Evolutionary conservation across 495 filamentous ascomycete species (phyloP).

Genomic region (Penicillium ucsense): DNA sequence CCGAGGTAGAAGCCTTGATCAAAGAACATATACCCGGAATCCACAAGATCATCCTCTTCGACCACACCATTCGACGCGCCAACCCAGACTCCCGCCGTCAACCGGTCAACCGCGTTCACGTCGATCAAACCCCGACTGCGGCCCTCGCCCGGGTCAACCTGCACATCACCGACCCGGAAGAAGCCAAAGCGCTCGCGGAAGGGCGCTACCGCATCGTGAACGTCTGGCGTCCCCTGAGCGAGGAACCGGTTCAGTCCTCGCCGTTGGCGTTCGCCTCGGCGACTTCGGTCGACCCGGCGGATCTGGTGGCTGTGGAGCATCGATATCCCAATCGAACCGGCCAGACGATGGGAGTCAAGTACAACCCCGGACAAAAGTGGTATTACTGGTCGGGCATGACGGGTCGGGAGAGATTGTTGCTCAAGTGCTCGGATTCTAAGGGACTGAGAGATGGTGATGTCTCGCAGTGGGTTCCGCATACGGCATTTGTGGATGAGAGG

Average conservation of each 20-base stretch:
- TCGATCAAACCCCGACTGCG: constrained; percentile 69
- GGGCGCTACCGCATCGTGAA: constrained; percentile 75
- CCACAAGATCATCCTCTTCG: constrained; percentile 63
- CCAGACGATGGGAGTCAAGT: constrained; percentile 64
- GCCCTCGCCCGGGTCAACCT: constrained; percentile 52
- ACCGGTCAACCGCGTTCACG: constrained; percentile 67
- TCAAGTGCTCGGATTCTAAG: constrained; percentile 68
- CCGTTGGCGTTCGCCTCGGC: constrained; percentile 67
- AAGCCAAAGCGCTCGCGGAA: constrained; percentile 46
- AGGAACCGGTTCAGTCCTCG: constrained; percentile 55
- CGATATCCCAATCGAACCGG: constrained; percentile 64
- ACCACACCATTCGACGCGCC: constrained; percentile 77
- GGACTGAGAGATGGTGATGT: constrained; percentile 40
- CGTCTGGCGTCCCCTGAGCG: constrained; percentile 68
- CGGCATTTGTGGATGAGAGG: constrained; percentile 67
- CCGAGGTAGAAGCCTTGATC: constrained; percentile 63
- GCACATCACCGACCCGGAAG: constrained; percentile 47
- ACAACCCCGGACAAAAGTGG: constrained; percentile 55
- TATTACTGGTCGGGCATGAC: constrained; percentile 73
- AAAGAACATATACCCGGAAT: constrained; percentile 50
- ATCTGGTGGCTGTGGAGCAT: constrained; percentile 65
- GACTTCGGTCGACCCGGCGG: constrained; percentile 40
- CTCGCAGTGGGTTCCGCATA: constrained; percentile 66
- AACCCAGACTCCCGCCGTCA: constrained; percentile 39
- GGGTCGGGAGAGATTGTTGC: constrained; percentile 60